A percentile compares a stretch with the other conserved stretches of the same genome.
phyloP scores from a whole-genome alignment of 352 stramenopile species.

The Lagenidium sp. region DNA sequence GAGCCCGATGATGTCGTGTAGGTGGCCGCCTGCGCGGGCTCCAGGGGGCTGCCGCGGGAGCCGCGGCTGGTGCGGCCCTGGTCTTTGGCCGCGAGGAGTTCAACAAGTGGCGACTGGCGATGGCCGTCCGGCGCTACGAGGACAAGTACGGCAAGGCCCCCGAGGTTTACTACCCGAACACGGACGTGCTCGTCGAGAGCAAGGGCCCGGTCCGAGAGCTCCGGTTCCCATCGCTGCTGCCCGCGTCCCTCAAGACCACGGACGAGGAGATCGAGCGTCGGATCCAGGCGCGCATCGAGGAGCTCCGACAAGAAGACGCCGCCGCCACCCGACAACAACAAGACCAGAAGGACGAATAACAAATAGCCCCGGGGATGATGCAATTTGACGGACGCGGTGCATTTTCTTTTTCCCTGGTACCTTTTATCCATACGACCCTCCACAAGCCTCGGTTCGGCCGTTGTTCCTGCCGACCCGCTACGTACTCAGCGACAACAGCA shows the following conservation, averaged over 20 bases:
- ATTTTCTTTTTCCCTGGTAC: too few species aligned
- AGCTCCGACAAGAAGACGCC: slow-evolving; percentile 25
- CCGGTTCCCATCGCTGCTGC: slow-evolving; percentile 65
- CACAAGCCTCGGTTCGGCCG: too few species aligned
- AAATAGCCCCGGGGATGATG: too few species aligned
- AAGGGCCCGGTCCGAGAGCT: slow-evolving; percentile 42
- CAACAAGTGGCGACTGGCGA: slow-evolving; percentile 62
- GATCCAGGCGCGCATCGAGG: slow-evolving; percentile 59
- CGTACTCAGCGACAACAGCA: slow-evolving; percentile 87
- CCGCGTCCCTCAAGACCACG: slow-evolving; percentile 50
- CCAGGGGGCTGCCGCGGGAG: slow-evolving; percentile 54
- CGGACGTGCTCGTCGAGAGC: slow-evolving; percentile 45
- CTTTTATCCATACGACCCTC: too few species aligned
- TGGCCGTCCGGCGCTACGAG: slow-evolving; percentile 70
- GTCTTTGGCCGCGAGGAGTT: slow-evolving; percentile 66
- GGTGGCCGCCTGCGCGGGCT: slow-evolving; percentile 56
- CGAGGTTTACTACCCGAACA: slow-evolving; percentile 54
- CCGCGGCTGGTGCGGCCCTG: slow-evolving; percentile 43
- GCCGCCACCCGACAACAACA: too few species aligned
- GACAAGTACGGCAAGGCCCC: slow-evolving; percentile 64
- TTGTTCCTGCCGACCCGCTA: too few species aligned
- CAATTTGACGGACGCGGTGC: too few species aligned
- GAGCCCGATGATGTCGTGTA: too few species aligned
- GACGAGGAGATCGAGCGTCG: slow-evolving; percentile 76
- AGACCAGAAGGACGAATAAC: too few species aligned